Base-by-base conservation (phyloP, 805 yeast species). In the Saccharomycopsis capsularis region DNA sequence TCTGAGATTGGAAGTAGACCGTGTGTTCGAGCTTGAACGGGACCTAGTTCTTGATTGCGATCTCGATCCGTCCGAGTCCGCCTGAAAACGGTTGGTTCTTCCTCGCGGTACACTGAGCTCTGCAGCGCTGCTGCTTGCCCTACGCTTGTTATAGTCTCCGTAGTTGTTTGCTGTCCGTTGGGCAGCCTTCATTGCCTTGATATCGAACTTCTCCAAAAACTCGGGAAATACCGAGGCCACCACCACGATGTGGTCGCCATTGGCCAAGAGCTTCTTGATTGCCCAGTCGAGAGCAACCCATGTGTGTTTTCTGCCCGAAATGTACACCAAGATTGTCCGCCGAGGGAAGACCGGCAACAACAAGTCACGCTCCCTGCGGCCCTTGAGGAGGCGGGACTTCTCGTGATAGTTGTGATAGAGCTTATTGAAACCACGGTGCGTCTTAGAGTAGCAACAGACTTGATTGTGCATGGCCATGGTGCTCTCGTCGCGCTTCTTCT, bases 271-370 rank as follows among this genome's bases (percentile, higher is more conserved):
- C 38, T 70, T 66, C 42, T 69, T 69, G 47, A 84, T 63, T 4
- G 78, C 67, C 81, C 85, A 85, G 61, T 85, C 95, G 24, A 85
- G 63, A 1, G 88, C 80, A 9, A 83, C 87, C 95, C 95, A 85
- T 0, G 93, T 82, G 65, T 85, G 91, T 48, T 68, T 71, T 51
- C 91, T 67, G 2, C 88, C 95, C 55, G 81, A 71, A 27, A 85
- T 68, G 59, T 83, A 83, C 25, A 82, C 79, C 60, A 85, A 59
- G 3, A 84, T 68, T 1, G 74, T 73, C 57, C 89, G 68, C 35
- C 69, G 67, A 0, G 79, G 79, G 40, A 78, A 61, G 0, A 72
- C 68, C 0, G 77, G 74, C 13, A 51, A 23, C 18, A 42, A 23
- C 32, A 25, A 15, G 45, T 21, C 13, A 35, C 29, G 9, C 23